These are phyloP conservation scores for Parachaetomium inaequale DNA, from an alignment of 495 filamentous ascomycete species.

Conservation along the genomic window DNA sequence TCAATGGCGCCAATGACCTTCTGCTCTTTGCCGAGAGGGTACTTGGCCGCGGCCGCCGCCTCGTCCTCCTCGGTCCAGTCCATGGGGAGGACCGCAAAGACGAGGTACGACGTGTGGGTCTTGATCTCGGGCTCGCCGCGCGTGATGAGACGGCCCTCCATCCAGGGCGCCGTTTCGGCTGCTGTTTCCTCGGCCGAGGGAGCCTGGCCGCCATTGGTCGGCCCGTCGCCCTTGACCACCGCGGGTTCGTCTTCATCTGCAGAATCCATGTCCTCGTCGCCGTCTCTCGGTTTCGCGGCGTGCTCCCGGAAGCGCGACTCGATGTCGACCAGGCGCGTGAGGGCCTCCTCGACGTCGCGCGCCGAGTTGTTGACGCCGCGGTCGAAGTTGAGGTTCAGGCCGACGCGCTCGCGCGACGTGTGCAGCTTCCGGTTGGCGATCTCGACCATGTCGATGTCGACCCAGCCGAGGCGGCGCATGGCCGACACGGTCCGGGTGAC, in stretches of 20 bases:
- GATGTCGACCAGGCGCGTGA: slow-evolving; percentile 65
- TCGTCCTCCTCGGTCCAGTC: slow-evolving; percentile 86
- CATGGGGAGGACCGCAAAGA: slow-evolving; percentile 84
- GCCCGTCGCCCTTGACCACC: slow-evolving; percentile 10
- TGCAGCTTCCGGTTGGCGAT: slow-evolving; percentile 72
- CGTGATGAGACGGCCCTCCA: slow-evolving; percentile 70
- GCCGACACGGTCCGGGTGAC: slow-evolving; percentile 75
- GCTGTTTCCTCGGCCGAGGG: background rate
- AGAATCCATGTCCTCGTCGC: slow-evolving; percentile 30
- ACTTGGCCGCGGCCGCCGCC: slow-evolving; percentile 57
- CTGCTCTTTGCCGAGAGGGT: slow-evolving; percentile 49
- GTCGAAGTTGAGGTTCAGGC: slow-evolving; percentile 45
- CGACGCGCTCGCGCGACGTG: slow-evolving; percentile 75
- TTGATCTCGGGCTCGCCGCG: slow-evolving; percentile 84
- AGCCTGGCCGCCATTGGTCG: slow-evolving; percentile 24
- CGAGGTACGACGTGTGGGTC: slow-evolving; percentile 90
- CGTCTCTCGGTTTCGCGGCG: slow-evolving; percentile 37
- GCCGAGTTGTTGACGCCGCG: slow-evolving; percentile 50
- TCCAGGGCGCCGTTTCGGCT: slow-evolving; percentile 32
- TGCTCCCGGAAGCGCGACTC: slow-evolving; percentile 61
- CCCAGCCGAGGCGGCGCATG: slow-evolving; percentile 77
- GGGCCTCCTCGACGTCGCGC: slow-evolving; percentile 71
- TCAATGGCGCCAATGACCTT: slow-evolving; percentile 51
- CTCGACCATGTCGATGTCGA: slow-evolving; percentile 90
- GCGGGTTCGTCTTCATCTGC: slow-evolving; percentile 16